These are phyloP conservation scores for Phytophthora pseudosyringae DNA, from an alignment of 352 stramenopile genomes.

Conservation along the genomic window DNA sequence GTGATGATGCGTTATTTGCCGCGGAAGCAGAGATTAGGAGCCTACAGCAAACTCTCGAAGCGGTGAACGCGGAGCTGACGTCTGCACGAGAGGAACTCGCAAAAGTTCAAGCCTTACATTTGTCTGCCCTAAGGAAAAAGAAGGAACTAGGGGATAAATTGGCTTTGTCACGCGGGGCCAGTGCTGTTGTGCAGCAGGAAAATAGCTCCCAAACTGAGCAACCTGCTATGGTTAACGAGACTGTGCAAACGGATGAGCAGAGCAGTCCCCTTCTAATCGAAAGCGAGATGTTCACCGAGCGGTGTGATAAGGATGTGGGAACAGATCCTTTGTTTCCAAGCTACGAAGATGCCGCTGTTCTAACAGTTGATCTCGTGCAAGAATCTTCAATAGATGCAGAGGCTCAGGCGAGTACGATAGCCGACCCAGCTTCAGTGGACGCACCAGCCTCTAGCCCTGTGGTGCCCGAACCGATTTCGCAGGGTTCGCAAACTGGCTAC, in stretches of 20 bases:
- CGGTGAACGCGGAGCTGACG: slow-evolving; percentile 49
- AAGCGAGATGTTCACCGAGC: not conserved
- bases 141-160: slow-evolving; percentile 46
- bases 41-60: slow-evolving; percentile 49
- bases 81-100: slow-evolving; percentile 52
- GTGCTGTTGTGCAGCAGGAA: slow-evolving; percentile 8
- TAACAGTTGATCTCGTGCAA: slow-evolving; percentile 22
- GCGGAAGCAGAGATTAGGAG: slow-evolving; percentile 45
- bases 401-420: slow-evolving; percentile 3
- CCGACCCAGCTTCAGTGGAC: not conserved
- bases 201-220: slow-evolving; percentile 25
- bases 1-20: slow-evolving; percentile 17
- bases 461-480: not conserved
- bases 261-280: not conserved
- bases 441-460: not conserved
- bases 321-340: slow-evolving; percentile 22
- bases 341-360: slow-evolving; percentile 26
- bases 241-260: slow-evolving; percentile 28
- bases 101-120: slow-evolving; percentile 49
- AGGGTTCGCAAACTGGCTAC: slow-evolving; percentile 12
- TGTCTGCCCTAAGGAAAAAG: slow-evolving; percentile 54
- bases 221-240: not conserved
- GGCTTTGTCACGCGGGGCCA: slow-evolving; percentile 24
- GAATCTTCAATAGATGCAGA: slow-evolving; percentile 14
- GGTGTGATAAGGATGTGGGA: slow-evolving; percentile 23